These are phyloP conservation scores for Gleditsia sinensis DNA, from an alignment of 306 rosid genomes.

Conservation along the genomic window DNA sequence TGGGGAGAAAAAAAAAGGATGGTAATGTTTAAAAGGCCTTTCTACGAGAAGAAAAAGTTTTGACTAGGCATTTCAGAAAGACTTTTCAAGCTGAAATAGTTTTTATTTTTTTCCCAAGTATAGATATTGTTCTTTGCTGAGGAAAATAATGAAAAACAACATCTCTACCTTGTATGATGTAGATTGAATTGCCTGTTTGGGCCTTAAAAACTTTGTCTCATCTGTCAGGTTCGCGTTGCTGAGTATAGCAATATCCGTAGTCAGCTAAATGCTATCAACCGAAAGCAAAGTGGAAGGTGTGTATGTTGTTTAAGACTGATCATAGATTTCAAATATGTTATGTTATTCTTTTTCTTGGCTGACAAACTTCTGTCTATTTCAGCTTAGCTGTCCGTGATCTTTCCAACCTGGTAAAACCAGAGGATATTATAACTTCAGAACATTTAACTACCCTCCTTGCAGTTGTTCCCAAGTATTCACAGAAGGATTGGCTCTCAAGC, in stretches of 20 bases:
- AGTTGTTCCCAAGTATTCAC: slow-evolving; percentile 67
- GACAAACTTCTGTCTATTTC: slow-evolving; percentile 28
- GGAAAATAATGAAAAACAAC: not conserved
- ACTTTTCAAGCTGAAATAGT: not conserved
- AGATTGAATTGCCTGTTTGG: not conserved
- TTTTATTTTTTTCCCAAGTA: not conserved
- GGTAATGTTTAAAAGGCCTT: not conserved
- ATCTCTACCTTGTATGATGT: not conserved
- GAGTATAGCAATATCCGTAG: slow-evolving; percentile 80
- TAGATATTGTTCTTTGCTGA: not conserved
- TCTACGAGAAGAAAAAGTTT: not conserved
- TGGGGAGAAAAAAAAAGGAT: too few species aligned
- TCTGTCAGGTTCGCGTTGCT: slow-evolving; percentile 69
- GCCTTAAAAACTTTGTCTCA: slow-evolving; percentile 11
- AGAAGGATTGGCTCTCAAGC: slow-evolving; percentile 86
- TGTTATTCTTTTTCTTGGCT: slow-evolving; percentile 12
- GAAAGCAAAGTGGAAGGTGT: slow-evolving; percentile 91
- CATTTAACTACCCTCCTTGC: slow-evolving; percentile 39
- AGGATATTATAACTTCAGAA: slow-evolving; percentile 57
- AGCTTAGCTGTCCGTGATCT: slow-evolving; percentile 85
- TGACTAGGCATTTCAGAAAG: not conserved
- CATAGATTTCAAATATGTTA: not conserved
- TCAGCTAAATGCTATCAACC: slow-evolving; percentile 79
- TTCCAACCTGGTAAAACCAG: slow-evolving; percentile 77
- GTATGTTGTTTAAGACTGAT: not conserved